These are phyloP conservation scores for Glarea lozoyensis DNA, from an alignment of 495 filamentous ascomycete genomes.

Conservation along the genomic window DNA sequence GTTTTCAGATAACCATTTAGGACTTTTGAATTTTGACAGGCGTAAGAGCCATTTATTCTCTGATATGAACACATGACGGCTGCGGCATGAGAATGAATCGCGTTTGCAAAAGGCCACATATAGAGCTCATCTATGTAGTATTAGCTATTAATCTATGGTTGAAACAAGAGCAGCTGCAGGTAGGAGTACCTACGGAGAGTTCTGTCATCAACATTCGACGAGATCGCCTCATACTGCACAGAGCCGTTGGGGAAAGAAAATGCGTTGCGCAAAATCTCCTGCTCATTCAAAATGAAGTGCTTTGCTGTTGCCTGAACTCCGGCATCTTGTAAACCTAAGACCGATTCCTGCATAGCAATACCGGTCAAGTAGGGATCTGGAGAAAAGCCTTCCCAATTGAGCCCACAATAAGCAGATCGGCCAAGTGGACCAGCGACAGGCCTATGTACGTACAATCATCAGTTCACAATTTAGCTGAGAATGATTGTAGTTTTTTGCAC, in stretches of 20 bases:
- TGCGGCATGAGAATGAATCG: neutral
- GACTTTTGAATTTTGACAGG: neutral
- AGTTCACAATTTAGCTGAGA: too few relatives aligned
- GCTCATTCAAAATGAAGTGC: constrained; percentile 65
- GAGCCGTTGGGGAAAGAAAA: neutral
- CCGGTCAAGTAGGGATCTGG: constrained; percentile 71
- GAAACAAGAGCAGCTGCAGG: too few relatives aligned
- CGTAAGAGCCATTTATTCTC: neutral
- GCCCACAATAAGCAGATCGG: constrained; percentile 61
- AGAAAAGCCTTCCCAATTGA: constrained; percentile 77
- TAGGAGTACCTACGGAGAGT: too few relatives aligned
- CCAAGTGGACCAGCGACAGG: constrained; percentile 85
- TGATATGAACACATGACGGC: neutral
- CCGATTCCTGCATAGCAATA: constrained; percentile 56
- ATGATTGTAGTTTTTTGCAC: too few relatives aligned
- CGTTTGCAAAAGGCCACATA: neutral
- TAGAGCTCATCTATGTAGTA: too few relatives aligned
- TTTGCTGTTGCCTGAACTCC: constrained; percentile 74
- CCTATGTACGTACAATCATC: too few relatives aligned
- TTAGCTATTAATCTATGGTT: too few relatives aligned
- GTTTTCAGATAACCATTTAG: neutral
- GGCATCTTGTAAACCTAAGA: constrained; percentile 71
- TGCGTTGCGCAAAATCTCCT: constrained; percentile 35
- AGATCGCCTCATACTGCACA: too few relatives aligned
- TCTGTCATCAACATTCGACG: neutral